A percentile compares a stretch with the other conserved stretches of the same genome.
Conservation (phyloP, 192 early-diverging fungal species). For the Geranomyces michiganensis region DNA sequence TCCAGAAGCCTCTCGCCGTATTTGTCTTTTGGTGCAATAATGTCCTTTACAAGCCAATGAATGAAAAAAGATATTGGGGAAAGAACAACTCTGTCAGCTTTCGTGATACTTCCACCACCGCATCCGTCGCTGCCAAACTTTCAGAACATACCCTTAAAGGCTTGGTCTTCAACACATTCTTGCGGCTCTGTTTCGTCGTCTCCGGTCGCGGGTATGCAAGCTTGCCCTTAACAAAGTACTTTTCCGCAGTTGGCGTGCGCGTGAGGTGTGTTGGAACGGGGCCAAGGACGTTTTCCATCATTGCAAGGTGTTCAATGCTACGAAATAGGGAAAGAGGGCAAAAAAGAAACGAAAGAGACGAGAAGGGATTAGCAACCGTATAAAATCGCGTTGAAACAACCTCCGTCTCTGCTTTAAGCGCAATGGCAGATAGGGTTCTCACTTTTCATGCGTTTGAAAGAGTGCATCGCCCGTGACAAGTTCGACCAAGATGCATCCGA, state of each 20-base stretch:
- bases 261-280: conserved; percentile 70
- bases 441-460: conserved; percentile 97
- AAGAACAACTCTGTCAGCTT: no score
- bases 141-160: conserved; percentile 62
- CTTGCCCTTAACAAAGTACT: conserved; percentile 27
- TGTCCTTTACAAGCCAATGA: conserved; percentile 4
- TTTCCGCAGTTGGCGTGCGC: not conserved
- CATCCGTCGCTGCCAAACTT: no score
- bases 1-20: conserved; percentile 54
- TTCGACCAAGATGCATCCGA: conserved; percentile 96
- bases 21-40: not conserved
- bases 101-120: no score
- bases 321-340: conserved; percentile 1
- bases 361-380: no score
- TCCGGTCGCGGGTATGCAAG: conserved; percentile 60
- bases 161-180: conserved; percentile 64
- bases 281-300: conserved; percentile 94
- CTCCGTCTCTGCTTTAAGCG: no score
- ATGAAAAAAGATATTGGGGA: not conserved
- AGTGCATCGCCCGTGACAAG: conserved; percentile 92
- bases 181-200: conserved; percentile 57
- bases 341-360: no score
- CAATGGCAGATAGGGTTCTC: no score
- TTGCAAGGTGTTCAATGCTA: conserved; percentile 88
- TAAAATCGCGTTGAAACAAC: no score